phyloP scores from a whole-genome alignment of 305 asterid genomes.

The Solanum hybrid region DNA sequence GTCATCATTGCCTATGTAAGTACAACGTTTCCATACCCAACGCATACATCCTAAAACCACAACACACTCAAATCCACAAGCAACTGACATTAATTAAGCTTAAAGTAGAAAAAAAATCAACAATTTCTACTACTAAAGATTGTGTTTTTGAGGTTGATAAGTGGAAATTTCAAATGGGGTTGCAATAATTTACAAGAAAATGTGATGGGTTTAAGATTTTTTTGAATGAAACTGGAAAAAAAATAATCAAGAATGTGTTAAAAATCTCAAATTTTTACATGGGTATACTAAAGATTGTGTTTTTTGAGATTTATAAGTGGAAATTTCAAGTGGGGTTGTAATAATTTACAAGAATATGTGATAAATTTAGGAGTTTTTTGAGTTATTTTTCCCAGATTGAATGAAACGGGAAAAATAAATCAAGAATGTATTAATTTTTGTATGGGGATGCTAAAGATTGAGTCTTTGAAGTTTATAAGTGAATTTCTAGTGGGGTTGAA shows the following conservation, averaged over 20 bases:
- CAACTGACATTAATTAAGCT: conserved; percentile 41
- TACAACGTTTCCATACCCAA: conserved; percentile 99
- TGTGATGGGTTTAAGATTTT: neutral
- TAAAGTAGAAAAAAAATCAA: neutral
- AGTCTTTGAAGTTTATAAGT: neutral
- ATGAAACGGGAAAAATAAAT: neutral
- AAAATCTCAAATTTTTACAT: neutral
- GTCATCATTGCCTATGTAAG: conserved; percentile 87
- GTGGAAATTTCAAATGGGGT: neutral
- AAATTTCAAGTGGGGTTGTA: neutral
- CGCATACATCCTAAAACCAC: conserved; percentile 68
- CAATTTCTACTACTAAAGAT: neutral
- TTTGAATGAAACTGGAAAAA: neutral
- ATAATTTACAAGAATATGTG: neutral
- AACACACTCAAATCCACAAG: conserved; percentile 80
- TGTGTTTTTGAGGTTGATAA: neutral
- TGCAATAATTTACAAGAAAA: neutral
- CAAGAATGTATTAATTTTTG: neutral
- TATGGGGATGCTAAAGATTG: neutral
- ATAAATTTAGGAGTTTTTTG: neutral
- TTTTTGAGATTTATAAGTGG: neutral
- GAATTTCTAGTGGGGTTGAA: neutral
- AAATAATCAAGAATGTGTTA: neutral
- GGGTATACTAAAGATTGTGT: neutral
- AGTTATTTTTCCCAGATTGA: neutral